These are phyloP conservation scores for Deinandra increscens DNA, from an alignment of 129 eudicot genomes.

Conservation along the genomic window DNA sequence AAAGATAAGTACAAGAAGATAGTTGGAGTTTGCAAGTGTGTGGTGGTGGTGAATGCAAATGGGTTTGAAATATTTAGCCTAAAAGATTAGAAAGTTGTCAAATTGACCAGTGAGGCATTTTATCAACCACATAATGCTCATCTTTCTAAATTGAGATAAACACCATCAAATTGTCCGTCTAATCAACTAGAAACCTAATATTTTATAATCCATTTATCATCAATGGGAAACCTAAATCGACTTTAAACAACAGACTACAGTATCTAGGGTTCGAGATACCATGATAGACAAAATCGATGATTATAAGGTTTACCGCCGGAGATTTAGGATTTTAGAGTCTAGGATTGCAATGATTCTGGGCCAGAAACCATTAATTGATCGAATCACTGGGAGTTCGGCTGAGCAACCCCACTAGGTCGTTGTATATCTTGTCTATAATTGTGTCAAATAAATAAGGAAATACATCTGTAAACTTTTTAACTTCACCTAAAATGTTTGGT, in stretches of 20 bases:
- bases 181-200: constrained; percentile 2
- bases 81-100: constrained; percentile 23
- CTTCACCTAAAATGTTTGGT: neutral
- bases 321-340: neutral
- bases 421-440: too few species aligned
- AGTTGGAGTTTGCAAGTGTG: constrained; percentile 37
- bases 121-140: constrained; percentile 33
- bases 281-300: neutral
- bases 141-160: constrained; percentile 24
- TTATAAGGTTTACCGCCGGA: neutral
- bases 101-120: constrained; percentile 24
- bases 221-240: neutral
- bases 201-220: neutral
- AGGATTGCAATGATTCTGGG: too few species aligned
- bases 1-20: constrained; percentile 29
- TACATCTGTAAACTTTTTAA: constrained; percentile 24
- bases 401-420: constrained; percentile 19
- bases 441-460: too few species aligned
- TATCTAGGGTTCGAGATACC: neutral
- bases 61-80: constrained; percentile 20
- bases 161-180: constrained; percentile 2
- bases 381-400: neutral
- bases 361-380: constrained; percentile 23
- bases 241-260: neutral
- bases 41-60: constrained; percentile 38